phyloP scores from a whole-genome alignment of 768 basidiomycete species.

The Tulasnella sp. region DNA sequence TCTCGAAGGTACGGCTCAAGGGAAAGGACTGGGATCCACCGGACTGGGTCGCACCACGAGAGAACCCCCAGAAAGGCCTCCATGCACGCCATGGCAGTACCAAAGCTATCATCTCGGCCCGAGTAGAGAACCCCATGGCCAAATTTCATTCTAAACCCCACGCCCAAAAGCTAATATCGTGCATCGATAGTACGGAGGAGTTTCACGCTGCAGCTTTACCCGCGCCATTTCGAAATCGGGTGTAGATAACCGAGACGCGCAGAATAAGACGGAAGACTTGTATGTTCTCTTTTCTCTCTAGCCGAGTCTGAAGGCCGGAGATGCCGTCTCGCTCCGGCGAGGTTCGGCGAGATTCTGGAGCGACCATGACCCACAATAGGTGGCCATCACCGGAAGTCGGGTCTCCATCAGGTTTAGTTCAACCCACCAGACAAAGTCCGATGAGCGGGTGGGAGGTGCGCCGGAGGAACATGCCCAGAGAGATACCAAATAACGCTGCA shows the following conservation, averaged over 20 bases:
- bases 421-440: not conserved
- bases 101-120: not conserved
- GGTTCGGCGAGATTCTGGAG: not conserved
- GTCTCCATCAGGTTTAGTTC: not conserved
- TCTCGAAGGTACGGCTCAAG: not conserved
- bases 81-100: not conserved
- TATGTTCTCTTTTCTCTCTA: not conserved
- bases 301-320: not conserved
- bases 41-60: not conserved
- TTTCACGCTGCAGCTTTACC: not conserved
- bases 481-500: not conserved
- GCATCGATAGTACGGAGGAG: not conserved
- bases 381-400: not conserved
- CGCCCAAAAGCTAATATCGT: not conserved
- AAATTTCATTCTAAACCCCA: not conserved
- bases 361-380: not conserved
- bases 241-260: not conserved
- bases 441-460: not conserved
- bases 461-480: not conserved
- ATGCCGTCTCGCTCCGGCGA: not conserved
- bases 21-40: not conserved
- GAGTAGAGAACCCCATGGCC: not conserved
- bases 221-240: not conserved
- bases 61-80: not conserved
- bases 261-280: not conserved